Conservation (phyloP, 148 eudicot species). For the Vaccinium macrocarpon region DNA sequence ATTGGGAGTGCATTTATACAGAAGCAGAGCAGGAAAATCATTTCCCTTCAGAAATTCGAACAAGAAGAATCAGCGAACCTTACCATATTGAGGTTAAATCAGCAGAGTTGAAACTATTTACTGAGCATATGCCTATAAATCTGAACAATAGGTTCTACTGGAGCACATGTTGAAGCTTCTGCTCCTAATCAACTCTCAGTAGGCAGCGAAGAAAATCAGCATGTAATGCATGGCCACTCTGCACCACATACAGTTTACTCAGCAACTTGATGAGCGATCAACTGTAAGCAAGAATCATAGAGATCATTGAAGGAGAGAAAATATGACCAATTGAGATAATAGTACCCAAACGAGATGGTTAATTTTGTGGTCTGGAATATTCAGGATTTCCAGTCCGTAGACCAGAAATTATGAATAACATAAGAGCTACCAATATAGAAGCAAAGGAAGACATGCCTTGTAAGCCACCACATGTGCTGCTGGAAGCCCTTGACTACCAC, state of each 20-base stretch:
- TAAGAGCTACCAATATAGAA: neutral
- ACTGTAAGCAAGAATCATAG: neutral
- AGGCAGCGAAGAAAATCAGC: slow-evolving; percentile 61
- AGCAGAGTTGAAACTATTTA: neutral
- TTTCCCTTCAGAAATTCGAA: neutral
- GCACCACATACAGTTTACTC: slow-evolving; percentile 1
- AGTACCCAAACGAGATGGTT: neutral
- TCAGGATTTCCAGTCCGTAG: neutral
- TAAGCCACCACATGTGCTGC: slow-evolving; percentile 74
- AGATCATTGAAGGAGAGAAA: neutral
- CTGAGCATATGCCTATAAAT: too few relatives aligned
- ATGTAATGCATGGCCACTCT: slow-evolving; percentile 95
- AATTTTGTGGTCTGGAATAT: neutral
- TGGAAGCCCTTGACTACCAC: slow-evolving; percentile 92
- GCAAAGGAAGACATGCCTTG: slow-evolving; percentile 43
- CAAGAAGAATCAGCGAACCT: neutral
- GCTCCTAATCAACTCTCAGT: slow-evolving; percentile 16
- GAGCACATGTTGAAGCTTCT: neutral
- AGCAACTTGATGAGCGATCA: neutral
- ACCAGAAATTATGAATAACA: neutral
- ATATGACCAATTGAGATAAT: neutral
- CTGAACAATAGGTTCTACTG: neutral
- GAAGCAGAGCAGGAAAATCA: neutral
- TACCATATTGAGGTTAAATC: neutral
- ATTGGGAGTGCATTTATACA: neutral